These are phyloP conservation scores for Saksenaea oblongispora DNA, from an alignment of 371 early-diverging fungal genomes.

Conservation along the genomic window DNA sequence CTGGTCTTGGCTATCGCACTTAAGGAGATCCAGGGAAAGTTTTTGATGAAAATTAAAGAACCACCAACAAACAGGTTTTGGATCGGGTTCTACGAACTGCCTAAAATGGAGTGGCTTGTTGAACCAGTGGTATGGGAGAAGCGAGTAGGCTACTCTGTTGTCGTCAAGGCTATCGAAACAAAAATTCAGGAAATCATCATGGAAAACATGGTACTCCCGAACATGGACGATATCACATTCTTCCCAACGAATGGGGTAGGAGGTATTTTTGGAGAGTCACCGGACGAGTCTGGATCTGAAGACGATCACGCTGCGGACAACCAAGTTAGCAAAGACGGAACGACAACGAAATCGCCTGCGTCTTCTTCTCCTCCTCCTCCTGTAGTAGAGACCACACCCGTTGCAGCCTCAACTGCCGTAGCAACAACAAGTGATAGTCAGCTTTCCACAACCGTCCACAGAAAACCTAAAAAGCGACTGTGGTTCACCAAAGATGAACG, in stretches of 20 bases:
- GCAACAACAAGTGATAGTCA: background rate
- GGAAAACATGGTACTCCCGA: slow-evolving; percentile 83
- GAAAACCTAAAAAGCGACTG: slow-evolving; percentile 10
- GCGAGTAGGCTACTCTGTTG: slow-evolving; percentile 74
- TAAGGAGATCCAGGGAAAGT: slow-evolving; percentile 71
- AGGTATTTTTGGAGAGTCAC: slow-evolving; percentile 51
- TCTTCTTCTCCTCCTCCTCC: background rate
- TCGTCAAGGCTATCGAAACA: slow-evolving; percentile 83
- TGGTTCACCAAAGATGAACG: slow-evolving; percentile 5
- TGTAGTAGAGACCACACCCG: background rate
- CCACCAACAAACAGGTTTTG: slow-evolving; percentile 89
- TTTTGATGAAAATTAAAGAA: slow-evolving; percentile 78
- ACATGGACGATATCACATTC: slow-evolving; percentile 90
- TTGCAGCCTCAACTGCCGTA: background rate
- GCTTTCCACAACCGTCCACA: background rate
- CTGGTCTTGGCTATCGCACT: slow-evolving; percentile 78
- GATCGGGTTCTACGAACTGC: slow-evolving; percentile 86
- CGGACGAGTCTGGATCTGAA: slow-evolving; percentile 11
- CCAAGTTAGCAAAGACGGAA: slow-evolving; percentile 1
- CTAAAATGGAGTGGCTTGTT: slow-evolving; percentile 77
- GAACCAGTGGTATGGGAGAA: slow-evolving; percentile 89
- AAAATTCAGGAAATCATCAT: slow-evolving; percentile 82
- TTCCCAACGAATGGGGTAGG: slow-evolving; percentile 69
- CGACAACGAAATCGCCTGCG: background rate
- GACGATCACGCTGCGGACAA: background rate